Evolutionary conservation across 1,284 basidiomycete species (phyloP).

Genomic region (Apiotrichum brassicae): DNA sequence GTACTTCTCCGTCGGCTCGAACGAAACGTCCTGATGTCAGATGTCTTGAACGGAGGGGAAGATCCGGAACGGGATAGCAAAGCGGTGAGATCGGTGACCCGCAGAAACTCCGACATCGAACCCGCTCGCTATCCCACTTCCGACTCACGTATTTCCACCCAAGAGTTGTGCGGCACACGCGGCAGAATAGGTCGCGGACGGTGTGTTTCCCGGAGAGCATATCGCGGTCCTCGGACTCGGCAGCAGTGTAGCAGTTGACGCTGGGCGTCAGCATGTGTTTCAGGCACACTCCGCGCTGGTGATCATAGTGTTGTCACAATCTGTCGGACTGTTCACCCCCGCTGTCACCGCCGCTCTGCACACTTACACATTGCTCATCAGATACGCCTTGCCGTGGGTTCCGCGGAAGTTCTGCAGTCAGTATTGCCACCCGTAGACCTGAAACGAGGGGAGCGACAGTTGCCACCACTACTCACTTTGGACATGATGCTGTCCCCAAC

Average conservation of each 20-base stretch:
- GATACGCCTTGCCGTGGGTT: constrained; percentile 88
- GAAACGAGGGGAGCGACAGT: not conserved
- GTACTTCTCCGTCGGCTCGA: constrained; percentile 84
- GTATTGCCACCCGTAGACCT: not conserved
- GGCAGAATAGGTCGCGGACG: constrained; percentile 88
- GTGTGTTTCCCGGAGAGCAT: constrained; percentile 98
- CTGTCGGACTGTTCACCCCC: too few species aligned
- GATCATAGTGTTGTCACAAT: too few species aligned
- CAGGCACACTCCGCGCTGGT: too few species aligned
- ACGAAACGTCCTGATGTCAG: constrained; percentile 71
- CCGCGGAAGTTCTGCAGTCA: constrained; percentile 57
- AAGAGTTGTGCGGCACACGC: constrained; percentile 73
- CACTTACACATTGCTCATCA: constrained; percentile 83
- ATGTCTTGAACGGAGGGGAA: not conserved
- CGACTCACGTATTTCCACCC: constrained; percentile 95
- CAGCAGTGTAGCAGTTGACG: constrained; percentile 74
- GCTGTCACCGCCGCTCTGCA: too few species aligned
- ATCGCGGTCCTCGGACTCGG: constrained; percentile 78
- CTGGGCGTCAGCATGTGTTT: constrained; percentile 47
- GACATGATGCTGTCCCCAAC: constrained; percentile 89
- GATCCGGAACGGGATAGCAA: not conserved
- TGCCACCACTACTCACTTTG: constrained; percentile 55
- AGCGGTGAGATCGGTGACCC: not conserved
- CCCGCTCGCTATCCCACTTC: too few species aligned
- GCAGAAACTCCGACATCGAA: not conserved